Evolutionary conservation across 805 yeast genomes (phyloP), one percentile per base, ranked within the genome.

Genomic region (Brettanomyces nanus): DNA sequence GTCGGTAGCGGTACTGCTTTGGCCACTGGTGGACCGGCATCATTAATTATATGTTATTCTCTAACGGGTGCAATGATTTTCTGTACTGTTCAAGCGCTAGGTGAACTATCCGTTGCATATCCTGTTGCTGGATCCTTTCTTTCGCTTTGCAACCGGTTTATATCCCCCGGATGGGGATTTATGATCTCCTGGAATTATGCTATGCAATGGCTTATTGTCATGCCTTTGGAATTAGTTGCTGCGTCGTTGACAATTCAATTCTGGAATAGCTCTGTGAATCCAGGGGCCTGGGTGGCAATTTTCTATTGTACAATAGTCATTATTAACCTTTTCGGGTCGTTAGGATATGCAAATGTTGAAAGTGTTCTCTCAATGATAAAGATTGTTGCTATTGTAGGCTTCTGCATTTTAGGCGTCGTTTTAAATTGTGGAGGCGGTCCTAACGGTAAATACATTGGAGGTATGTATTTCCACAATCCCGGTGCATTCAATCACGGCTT

Each of bases 301-400:
- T 75, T 77, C 44, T 77, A 66, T 49, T 61, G 62, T 3, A 46
- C 70, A 17, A 66, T 77, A 41, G 53, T 72, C 20, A 43, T 55
- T 31, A 68, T 76, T 40, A 76, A 76, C 54, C 53, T 76, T 37
- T 68, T 72, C 41, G 82, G 83, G 44, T 75, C 75, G 18, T 63
- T 63, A 46, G 81, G 81, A 36, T 77, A 75, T 50, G 83, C 80
- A 54, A 83, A 77, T 58, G 75, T 75, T 15, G 84, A 77, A 52
- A 74, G 70, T 47, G 50, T 71, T 23, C 68, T 77, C 46, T 71
- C 77, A 36, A 31, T 63, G 13, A 61, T 70, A 40, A 77, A 77
- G 53, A 68, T 74, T n/a, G 35, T 62, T 14, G 75, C 80, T 54
- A 66, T 77, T 35, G 40, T 66, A 29, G 81, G 80, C 1, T 77